Evolutionary conservation across 371 early-diverging fungal species (phyloP).

Genomic region (Sanchytrium tribonematis): DNA sequence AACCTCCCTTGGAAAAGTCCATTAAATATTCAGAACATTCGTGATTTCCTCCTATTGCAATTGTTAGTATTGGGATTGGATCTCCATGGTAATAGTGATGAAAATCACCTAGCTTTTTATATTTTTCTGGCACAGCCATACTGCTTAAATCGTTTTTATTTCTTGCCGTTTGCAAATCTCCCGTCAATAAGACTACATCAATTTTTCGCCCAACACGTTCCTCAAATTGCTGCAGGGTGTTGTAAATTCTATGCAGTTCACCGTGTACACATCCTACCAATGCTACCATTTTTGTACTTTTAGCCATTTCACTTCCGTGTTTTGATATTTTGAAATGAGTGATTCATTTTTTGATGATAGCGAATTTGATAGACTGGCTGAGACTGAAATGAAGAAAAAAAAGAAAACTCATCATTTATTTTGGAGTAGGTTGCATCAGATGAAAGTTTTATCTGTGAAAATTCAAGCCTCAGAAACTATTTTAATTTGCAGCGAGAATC

Average conservation of each 20-base stretch:
- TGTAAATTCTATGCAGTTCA: constrained; percentile 60
- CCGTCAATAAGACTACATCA: constrained; percentile 76
- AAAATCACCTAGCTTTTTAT: constrained; percentile 47
- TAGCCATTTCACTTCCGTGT: too few relatives aligned
- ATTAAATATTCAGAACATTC: constrained; percentile 71
- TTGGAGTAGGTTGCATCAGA: too few relatives aligned
- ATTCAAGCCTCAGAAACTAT: too few relatives aligned
- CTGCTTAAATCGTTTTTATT: constrained; percentile 45
- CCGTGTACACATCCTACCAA: constrained; percentile 84
- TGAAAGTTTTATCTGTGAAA: too few relatives aligned
- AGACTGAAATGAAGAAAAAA: too few relatives aligned
- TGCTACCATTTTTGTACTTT: constrained; percentile 27
- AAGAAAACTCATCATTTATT: too few relatives aligned
- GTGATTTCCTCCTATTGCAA: constrained; percentile 93
- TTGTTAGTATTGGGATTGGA: constrained; percentile 48
- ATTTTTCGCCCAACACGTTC: constrained; percentile 22
- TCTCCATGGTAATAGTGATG: constrained; percentile 70
- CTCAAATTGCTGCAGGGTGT: constrained; percentile 27
- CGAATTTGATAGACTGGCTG: too few relatives aligned
- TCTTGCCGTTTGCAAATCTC: constrained; percentile 72
- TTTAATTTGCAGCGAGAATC: too few relatives aligned
- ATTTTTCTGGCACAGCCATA: constrained; percentile 56
- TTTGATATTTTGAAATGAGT: too few relatives aligned
- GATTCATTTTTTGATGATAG: too few relatives aligned
- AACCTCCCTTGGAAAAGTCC: constrained; percentile 87